Evolutionary conservation across 257 asterid genomes (phyloP).

Genomic region (Fraxinus excelsior): DNA sequence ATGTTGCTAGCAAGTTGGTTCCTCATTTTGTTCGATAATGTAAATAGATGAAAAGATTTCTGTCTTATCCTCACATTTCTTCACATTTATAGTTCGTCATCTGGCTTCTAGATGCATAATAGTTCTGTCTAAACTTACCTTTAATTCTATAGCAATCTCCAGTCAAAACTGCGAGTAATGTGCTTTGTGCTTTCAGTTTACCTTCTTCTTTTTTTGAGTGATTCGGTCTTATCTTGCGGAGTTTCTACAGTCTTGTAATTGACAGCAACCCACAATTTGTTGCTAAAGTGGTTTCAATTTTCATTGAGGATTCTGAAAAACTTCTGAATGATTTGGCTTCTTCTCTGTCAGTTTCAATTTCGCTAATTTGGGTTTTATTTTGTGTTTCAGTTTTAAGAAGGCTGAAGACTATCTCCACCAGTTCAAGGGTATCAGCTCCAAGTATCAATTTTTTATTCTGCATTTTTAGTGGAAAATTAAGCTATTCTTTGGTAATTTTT

Average conservation of each 20-base stretch:
- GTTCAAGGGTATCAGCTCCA: slow-evolving; percentile 81
- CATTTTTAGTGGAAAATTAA: neutral
- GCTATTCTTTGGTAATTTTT: neutral
- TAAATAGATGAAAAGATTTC: neutral
- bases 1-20: too few relatives aligned
- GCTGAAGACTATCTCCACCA: slow-evolving; percentile 72
- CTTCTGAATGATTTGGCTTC: slow-evolving; percentile 54
- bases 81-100: neutral
- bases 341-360: neutral
- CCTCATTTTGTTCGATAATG: neutral
- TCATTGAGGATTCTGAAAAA: slow-evolving; percentile 74
- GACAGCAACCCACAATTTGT: slow-evolving; percentile 75
- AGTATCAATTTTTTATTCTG: slow-evolving; percentile 32
- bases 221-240: too few relatives aligned
- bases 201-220: too few relatives aligned
- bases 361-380: neutral
- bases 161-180: too few relatives aligned
- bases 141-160: too few relatives aligned
- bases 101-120: neutral
- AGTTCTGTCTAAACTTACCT: too few relatives aligned
- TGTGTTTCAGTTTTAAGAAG: slow-evolving; percentile 36
- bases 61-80: neutral
- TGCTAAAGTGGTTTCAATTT: slow-evolving; percentile 65
- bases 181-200: too few relatives aligned
- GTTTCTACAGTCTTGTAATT: too few relatives aligned